Percentiles rank a stretch among this genome's conserved stretches.
These are phyloP conservation scores for Telopea speciosissima DNA, from an alignment of 177 flowering plant genomes.

Conservation along the genomic window DNA sequence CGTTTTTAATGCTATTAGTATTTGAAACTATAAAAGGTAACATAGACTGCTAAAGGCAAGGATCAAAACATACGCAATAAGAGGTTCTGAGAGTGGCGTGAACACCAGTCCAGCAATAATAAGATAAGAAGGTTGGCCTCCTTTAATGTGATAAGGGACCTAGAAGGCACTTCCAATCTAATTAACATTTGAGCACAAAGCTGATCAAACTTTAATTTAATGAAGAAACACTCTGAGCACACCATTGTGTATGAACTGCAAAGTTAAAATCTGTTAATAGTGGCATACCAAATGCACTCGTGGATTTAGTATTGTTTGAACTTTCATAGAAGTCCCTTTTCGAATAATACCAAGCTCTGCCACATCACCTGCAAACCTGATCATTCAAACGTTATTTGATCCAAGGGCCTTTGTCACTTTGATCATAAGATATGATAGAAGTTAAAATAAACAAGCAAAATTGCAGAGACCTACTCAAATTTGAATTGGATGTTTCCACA, in stretches of 20 bases:
- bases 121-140: slow-evolving; percentile 85
- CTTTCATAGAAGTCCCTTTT: slow-evolving; percentile 57
- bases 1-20: background rate
- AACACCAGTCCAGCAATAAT: slow-evolving; percentile 93
- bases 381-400: slow-evolving; percentile 18
- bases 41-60: background rate
- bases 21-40: background rate
- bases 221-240: background rate
- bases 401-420: slow-evolving; percentile 1
- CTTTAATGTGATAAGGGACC: slow-evolving; percentile 95
- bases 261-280: background rate
- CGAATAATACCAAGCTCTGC: slow-evolving; percentile 87
- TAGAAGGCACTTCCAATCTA: slow-evolving; percentile 12
- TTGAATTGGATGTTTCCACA: no score
- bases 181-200: slow-evolving; percentile 11
- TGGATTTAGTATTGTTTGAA: slow-evolving; percentile 57
- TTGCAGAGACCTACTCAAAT: background rate
- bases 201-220: background rate
- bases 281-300: slow-evolving; percentile 77
- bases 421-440: background rate
- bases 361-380: slow-evolving; percentile 87
- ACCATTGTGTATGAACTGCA: background rate
- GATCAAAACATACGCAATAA: slow-evolving; percentile 60
- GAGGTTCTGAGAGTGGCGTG: slow-evolving; percentile 93
- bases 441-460: background rate